These are phyloP conservation scores for Athelia psychrophila DNA, from an alignment of 1,284 basidiomycete species.

Conservation along the genomic window DNA sequence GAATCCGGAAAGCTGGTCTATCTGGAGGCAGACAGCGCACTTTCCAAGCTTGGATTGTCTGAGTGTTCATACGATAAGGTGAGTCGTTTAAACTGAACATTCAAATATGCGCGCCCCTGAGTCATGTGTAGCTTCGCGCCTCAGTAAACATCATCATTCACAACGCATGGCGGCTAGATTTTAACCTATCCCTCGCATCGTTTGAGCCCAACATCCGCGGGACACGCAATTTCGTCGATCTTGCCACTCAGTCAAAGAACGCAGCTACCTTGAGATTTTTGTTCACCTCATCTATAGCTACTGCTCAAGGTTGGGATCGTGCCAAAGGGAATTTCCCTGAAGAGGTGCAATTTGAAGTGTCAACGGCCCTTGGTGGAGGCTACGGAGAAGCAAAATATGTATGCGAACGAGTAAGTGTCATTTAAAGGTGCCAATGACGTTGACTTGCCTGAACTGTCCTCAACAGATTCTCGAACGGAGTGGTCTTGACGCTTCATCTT, in stretches of 20 bases:
- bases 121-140: constrained; percentile 9
- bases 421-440: not conserved
- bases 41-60: constrained; percentile 22
- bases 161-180: constrained; percentile 43
- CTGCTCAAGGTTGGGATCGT: not conserved
- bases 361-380: constrained; percentile 22
- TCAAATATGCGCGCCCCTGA: not conserved
- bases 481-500: constrained; percentile 4
- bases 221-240: constrained; percentile 36
- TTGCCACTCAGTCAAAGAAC: constrained; percentile 29
- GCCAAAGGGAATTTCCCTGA: constrained; percentile 6
- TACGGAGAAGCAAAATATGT: constrained; percentile 69
- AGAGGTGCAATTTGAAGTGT: constrained; percentile 6
- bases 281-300: constrained; percentile 15
- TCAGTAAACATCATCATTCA: constrained; percentile 29
- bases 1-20: constrained; percentile 25
- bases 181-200: constrained; percentile 31
- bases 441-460: not conserved
- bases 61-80: constrained; percentile 16
- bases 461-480: not conserved
- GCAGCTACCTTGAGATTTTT: constrained; percentile 12
- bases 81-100: not conserved
- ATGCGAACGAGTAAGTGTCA: constrained; percentile 11
- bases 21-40: constrained; percentile 23
- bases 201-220: constrained; percentile 35